These are phyloP conservation scores for Salvia sclarea DNA, from an alignment of 305 asterid genomes.

Conservation along the genomic window DNA sequence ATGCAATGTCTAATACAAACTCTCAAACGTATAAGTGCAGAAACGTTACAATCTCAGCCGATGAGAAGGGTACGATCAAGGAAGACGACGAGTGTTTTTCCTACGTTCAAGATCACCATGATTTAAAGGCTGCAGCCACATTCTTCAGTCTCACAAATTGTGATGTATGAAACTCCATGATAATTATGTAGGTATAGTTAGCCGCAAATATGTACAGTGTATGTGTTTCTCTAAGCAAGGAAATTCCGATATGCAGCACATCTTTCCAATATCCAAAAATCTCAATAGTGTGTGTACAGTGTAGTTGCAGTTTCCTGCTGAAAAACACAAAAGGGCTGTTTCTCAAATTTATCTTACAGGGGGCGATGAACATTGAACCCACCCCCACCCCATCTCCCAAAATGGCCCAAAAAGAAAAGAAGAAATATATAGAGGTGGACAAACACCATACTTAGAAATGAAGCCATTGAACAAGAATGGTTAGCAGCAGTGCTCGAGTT, in stretches of 20 bases:
- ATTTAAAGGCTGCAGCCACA: constrained; percentile 48
- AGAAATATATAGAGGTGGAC: not conserved
- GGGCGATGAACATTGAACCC: not conserved
- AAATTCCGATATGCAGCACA: not conserved
- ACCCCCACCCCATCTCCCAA: not conserved
- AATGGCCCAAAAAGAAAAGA: not conserved
- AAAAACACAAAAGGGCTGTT: not conserved
- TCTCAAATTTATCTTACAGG: not conserved
- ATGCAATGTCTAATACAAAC: not conserved
- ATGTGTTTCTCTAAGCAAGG: not conserved
- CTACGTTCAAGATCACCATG: constrained; percentile 41
- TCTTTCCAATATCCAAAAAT: constrained; percentile 12
- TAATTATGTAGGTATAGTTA: constrained; percentile 30
- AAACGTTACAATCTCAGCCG: constrained; percentile 31
- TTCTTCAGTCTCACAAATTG: constrained; percentile 53
- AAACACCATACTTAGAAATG: too few species aligned
- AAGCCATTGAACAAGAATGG: not conserved
- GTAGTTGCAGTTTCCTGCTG: not conserved
- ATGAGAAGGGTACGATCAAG: constrained; percentile 40
- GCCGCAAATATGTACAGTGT: constrained; percentile 8
- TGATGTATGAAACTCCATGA: constrained; percentile 30
- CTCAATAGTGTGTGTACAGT: not conserved
- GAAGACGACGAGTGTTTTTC: constrained; percentile 49
- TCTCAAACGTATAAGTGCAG: constrained; percentile 29
- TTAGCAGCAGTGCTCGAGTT: constrained; percentile 14